Conservation (phyloP, 1,284 basidiomycete species). For the Vanrija sp. region DNA sequence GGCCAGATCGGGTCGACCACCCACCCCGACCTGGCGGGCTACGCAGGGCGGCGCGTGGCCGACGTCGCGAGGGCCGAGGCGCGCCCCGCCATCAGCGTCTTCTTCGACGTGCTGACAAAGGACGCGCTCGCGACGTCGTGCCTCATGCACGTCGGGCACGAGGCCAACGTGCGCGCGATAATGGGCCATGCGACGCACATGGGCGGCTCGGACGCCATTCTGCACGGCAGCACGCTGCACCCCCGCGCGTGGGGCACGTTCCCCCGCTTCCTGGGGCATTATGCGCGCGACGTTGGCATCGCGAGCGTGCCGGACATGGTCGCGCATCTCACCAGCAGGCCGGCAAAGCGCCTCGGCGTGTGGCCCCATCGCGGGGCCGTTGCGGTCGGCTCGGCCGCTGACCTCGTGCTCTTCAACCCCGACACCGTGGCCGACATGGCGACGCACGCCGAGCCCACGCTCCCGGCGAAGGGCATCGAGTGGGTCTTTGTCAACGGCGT, state of each 20-base stretch:
- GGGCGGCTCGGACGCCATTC: conserved; percentile 40
- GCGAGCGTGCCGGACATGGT: conserved; percentile 34
- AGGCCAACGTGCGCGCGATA: conserved; percentile 44
- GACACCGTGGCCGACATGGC: conserved; percentile 29
- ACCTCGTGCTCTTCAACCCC: conserved; percentile 44
- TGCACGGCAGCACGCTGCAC: conserved; percentile 37
- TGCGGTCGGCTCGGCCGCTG: conserved; percentile 33
- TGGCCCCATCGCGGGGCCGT: conserved; percentile 38
- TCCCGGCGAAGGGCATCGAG: conserved; percentile 25
- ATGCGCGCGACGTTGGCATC: conserved; percentile 31
- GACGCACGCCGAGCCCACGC: conserved; percentile 34
- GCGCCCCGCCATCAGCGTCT: conserved; percentile 28
- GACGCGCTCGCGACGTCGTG: conserved; percentile 40
- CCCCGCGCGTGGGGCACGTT: conserved; percentile 43
- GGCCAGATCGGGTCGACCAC: conserved; percentile 9
- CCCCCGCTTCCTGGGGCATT: conserved; percentile 39
- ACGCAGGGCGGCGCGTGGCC: conserved; percentile 23
- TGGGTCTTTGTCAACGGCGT: conserved; percentile 44
- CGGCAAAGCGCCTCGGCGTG: conserved; percentile 40
- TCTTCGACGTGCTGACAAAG: conserved; percentile 37
- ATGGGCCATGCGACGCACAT: conserved; percentile 41
- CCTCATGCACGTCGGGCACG: conserved; percentile 46
- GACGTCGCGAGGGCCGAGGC: conserved; percentile 18
- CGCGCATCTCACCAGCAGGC: conserved; percentile 41
- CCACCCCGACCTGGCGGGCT: conserved; percentile 22